Percentiles rank a stretch among this genome's conserved stretches.
Conservation (phyloP, 2,329 filamentous ascomycete species). For the Pseudogymnoascus sp. region DNA sequence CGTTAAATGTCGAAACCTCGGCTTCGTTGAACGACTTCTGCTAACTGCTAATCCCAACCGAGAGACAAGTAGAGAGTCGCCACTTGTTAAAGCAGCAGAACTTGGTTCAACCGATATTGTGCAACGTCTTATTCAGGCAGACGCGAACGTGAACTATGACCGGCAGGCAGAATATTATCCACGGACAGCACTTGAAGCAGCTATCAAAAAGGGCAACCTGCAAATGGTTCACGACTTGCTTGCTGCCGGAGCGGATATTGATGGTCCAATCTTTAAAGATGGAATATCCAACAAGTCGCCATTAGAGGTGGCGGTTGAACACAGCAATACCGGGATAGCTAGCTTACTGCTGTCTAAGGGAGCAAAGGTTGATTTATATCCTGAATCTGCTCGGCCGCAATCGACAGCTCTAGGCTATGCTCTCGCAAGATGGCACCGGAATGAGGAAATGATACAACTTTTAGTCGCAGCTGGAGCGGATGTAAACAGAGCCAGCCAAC, state of each 20-base stretch:
- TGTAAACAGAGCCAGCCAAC: not conserved
- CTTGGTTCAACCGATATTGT: not conserved
- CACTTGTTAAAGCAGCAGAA: not conserved
- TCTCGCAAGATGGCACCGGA: not conserved
- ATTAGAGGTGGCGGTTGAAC: not conserved
- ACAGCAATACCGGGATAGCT: slow-evolving; percentile 1
- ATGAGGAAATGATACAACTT: slow-evolving; percentile 9
- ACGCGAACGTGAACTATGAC: not conserved
- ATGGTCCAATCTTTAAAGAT: not conserved
- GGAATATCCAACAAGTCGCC: not conserved
- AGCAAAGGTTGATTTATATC: slow-evolving; percentile 8
- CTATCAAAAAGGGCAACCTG: not conserved
- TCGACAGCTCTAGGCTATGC: slow-evolving; percentile 6
- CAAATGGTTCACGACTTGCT: not conserved
- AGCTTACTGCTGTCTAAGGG: slow-evolving; percentile 8
- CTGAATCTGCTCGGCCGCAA: not conserved
- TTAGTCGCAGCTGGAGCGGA: slow-evolving; percentile 50
- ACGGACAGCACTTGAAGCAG: not conserved
- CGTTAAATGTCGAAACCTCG: slow-evolving; percentile 10
- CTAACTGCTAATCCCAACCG: slow-evolving; percentile 13
- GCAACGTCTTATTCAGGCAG: not conserved
- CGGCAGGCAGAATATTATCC: not conserved
- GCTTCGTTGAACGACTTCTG: slow-evolving; percentile 5
- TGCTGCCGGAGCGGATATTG: not conserved
- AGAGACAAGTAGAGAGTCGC: slow-evolving; percentile 11